These are phyloP conservation scores for Calocera cornea DNA, from an alignment of 768 basidiomycete species.

Conservation along the genomic window DNA sequence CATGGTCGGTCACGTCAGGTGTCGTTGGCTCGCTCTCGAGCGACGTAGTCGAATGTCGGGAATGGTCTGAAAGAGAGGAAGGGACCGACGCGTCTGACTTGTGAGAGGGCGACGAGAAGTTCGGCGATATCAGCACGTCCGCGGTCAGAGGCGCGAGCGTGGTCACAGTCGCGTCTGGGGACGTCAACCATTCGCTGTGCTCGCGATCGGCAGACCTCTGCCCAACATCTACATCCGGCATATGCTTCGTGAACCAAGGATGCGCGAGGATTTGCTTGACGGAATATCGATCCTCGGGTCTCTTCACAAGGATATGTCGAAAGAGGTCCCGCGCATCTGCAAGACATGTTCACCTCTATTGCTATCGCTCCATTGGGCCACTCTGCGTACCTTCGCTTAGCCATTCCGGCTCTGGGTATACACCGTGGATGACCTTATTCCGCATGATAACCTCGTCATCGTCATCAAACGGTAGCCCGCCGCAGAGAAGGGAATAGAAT, in stretches of 20 bases:
- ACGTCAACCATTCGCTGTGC: neutral
- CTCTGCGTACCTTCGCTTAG: constrained; percentile 55
- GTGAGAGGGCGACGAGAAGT: neutral
- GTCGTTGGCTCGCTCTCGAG: constrained; percentile 2
- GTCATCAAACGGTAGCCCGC: constrained; percentile 80
- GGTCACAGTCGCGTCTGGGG: neutral
- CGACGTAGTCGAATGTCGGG: constrained; percentile 8
- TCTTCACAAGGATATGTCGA: constrained; percentile 58
- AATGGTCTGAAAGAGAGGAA: constrained; percentile 10
- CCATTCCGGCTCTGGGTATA: constrained; percentile 89
- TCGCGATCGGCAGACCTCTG: constrained; percentile 10
- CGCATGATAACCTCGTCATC: constrained; percentile 79
- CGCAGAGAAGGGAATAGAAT: constrained; percentile 76
- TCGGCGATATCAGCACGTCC: neutral
- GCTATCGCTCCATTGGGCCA: neutral
- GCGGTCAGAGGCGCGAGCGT: neutral
- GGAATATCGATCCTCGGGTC: constrained; percentile 57
- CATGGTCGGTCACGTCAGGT: constrained; percentile 8
- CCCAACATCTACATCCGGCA: constrained; percentile 16
- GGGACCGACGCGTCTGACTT: constrained; percentile 5
- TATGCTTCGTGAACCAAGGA: constrained; percentile 54
- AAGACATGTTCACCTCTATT: constrained; percentile 8
- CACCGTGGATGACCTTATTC: constrained; percentile 64
- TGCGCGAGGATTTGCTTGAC: constrained; percentile 79
- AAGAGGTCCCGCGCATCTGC: constrained; percentile 80